Conservation (phyloP, 2,329 filamentous ascomycete species). For the Microdochium trichocladiopsis region DNA sequence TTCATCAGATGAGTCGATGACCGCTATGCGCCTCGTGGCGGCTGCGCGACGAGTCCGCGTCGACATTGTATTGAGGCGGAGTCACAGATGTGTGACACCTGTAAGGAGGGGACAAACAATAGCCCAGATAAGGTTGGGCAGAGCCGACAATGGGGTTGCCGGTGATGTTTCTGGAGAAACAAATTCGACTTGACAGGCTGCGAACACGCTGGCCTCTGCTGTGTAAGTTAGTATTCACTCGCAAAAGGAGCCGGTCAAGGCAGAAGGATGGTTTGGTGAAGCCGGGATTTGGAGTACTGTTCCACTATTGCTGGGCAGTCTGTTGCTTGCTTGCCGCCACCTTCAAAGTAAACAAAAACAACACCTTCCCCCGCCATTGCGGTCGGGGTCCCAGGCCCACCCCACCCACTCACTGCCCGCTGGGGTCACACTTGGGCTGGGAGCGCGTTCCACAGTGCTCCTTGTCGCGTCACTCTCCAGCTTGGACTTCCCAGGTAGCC, state of each 20-base stretch:
- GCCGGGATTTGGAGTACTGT: not conserved
- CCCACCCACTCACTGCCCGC: not conserved
- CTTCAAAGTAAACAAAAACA: constrained; percentile 3
- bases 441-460: not conserved
- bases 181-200: too few species aligned
- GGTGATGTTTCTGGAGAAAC: too few species aligned
- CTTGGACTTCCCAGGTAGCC: not conserved
- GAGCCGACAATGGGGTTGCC: too few species aligned
- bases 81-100: not conserved
- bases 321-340: not conserved
- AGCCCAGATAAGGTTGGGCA: too few species aligned
- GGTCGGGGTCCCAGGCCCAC: not conserved
- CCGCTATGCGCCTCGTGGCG: constrained; percentile 59
- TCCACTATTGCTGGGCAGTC: not conserved
- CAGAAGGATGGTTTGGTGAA: too few species aligned
- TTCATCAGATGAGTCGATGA: constrained; percentile 78
- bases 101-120: not conserved
- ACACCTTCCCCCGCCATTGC: not conserved
- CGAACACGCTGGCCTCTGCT: too few species aligned
- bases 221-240: too few species aligned
- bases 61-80: constrained; percentile 14
- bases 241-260: too few species aligned
- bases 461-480: not conserved
- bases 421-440: not conserved
- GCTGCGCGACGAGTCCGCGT: constrained; percentile 33